Percentiles rank a stretch among this genome's conserved stretches.
Evolutionary conservation across 352 stramenopile species (phyloP).

Genomic region (Phytophthora ramorum): DNA sequence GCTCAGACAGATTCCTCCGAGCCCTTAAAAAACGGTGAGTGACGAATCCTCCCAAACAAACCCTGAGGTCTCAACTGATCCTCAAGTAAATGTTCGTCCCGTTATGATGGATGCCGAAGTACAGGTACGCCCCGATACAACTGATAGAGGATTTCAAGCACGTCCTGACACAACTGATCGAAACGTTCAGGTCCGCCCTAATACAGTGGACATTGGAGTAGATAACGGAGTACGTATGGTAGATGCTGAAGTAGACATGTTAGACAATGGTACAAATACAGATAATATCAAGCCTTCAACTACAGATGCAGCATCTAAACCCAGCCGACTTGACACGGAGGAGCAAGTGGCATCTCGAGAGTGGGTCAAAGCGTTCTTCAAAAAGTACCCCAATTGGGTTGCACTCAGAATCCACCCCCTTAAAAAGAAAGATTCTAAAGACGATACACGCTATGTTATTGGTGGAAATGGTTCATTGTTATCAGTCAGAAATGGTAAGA

Average conservation of each 20-base stretch:
- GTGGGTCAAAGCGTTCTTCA: constrained; percentile 7
- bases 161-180: constrained; percentile 7
- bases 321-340: neutral
- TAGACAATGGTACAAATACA: too few relatives aligned
- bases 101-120: constrained; percentile 2
- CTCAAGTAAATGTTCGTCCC: neutral
- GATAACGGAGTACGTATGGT: constrained; percentile 2
- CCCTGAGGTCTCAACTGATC: constrained; percentile 1
- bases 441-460: constrained; percentile 12
- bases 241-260: neutral
- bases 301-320: constrained; percentile 4
- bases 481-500: constrained; percentile 4
- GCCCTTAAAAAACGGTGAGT: constrained; percentile 13
- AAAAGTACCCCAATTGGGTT: constrained; percentile 11
- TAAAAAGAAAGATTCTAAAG: constrained; percentile 7
- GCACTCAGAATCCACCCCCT: constrained; percentile 8
- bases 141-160: constrained; percentile 4
- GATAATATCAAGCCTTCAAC: constrained; percentile 3
- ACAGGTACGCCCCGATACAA: neutral
- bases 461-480: neutral
- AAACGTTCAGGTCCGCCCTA: constrained; percentile 1
- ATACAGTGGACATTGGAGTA: neutral
- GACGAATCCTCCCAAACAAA: constrained; percentile 17
- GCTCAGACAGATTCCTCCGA: constrained; percentile 1
- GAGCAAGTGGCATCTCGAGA: constrained; percentile 2